Evolutionary conservation across 1,284 basidiomycete species (phyloP), one percentile per base, ranked within the genome.

Genomic region (Rhodotorula sp.): DNA sequence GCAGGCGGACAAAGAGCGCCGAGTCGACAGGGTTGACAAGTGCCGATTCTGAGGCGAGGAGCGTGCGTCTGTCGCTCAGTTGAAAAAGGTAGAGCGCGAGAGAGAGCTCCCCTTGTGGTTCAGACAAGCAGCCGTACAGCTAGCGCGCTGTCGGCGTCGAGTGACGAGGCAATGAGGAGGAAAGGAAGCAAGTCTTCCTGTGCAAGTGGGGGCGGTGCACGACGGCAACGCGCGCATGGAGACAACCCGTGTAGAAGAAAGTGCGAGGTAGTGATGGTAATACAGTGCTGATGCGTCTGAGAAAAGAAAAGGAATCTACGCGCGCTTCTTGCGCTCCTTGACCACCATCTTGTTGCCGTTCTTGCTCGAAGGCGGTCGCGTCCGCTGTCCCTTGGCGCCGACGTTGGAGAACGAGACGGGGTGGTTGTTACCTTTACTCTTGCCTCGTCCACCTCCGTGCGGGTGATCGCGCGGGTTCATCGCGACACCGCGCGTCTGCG

Each of bases 391-490:
- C 85, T 96, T 93, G 43, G 92, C 90, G 74, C 95, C 95, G 87
- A 91, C 95, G 64, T 46, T 52, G 14, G 31, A 43, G 58, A 43
- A 43, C 31, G 51, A 43, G 4, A 29, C 43, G n/a, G 93, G 92
- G 81, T 93, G 89, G 81, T 92, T 93, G 87, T 96, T 91, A 75
- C 92, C 92, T 87, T 98, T 98, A 71, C 90, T 92, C 84, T 97
- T 97, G 80, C 96, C 96, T 84, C 96, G 90, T 81, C 96, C 95
- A 85, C 96, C 96, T 84, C 96, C 96, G 82, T 94, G 94, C 74
- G 96, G 95, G 83, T 99, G 96, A 83, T 98, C 96, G 63, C 82
- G 93, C 87, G 93, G 90, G 83, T 99, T 99, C 96, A 97, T 98
- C 39, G 96, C 96, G 74, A 97, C 89, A 90, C 96, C 96, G 81